Evolutionary conservation across 345 rosid species (phyloP), one percentile per base, ranked within the genome.

Genomic region (Alliaria petiolata): DNA sequence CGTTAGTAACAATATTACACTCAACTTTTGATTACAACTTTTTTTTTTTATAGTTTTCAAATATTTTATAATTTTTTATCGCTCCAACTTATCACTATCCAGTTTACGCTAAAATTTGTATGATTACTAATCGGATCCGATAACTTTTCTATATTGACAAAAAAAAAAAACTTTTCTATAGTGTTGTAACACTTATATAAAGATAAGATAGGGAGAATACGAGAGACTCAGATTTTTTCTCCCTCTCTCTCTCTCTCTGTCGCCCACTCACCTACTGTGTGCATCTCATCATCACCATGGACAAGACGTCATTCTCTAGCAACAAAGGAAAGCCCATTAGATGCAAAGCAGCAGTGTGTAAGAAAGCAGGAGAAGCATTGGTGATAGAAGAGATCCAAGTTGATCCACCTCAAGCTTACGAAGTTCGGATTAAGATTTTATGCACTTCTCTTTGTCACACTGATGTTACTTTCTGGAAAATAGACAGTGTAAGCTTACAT

Each of bases 341-440:
- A 83, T 85, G 92, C 90, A 84, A 78, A 89, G 95, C 92, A 57
- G 97, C 90, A 25, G 40, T 88, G 13, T 54, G 86, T 71, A 79
- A 87, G 71, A 75, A 36, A 39, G 75, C 83, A 13, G 84, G 85
- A 31, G 81, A 84, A 74, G 55, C 86, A 2, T 76, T 85, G 39
- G 78, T 71, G 63, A 81, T 85, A 0, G 90, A 89, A 77, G 88
- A 88, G 56, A 85, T 90, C 20, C 71, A 78, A 62, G 92, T 91
- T 16, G 91, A 85, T 16, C 87, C 92, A 39, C 95, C 97, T 3
- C 77, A 74, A 83, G 86, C 83, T 25, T 82, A 78, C 69, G 97
- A 88, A 71, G 89, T 88, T 33, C 77, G 95, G 65, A 83, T 91
- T 65, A 88, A 79, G 57, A 84, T 91, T 28, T 11, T 91, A 40